Evolutionary conservation across 495 filamentous ascomycete genomes (phyloP).

Genomic region (Letharia columbiana): DNA sequence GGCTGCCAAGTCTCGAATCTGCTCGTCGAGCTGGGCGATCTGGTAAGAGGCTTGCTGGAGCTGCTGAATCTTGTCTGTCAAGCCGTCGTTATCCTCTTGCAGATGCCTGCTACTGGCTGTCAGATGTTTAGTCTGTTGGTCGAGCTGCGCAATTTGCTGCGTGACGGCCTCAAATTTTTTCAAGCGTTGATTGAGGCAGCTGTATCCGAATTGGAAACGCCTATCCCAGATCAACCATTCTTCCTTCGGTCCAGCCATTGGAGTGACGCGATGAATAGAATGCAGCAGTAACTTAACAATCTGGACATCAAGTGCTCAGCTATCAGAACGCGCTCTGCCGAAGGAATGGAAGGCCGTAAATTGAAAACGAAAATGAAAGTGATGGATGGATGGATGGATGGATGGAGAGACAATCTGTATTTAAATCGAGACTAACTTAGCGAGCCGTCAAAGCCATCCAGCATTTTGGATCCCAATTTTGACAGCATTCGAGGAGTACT

Average conservation of each 20-base stretch:
- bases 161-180: background rate
- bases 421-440: background rate
- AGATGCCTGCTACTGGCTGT: conserved; percentile 6
- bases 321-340: background rate
- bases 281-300: background rate
- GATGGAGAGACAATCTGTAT: background rate
- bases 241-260: conserved; percentile 16
- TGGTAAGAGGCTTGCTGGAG: conserved; percentile 10
- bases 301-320: background rate
- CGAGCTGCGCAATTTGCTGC: conserved; percentile 1
- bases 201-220: conserved; percentile 12
- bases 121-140: conserved; percentile 13
- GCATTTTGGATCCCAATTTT: background rate
- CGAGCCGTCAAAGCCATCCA: background rate
- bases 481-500: background rate
- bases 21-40: conserved; percentile 12
- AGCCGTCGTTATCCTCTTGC: conserved; percentile 17
- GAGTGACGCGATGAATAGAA: background rate
- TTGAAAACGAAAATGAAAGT: background rate
- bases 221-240: conserved; percentile 23
- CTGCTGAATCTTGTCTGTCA: conserved; percentile 10
- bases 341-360: background rate
- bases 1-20: conserved; percentile 12
- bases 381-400: background rate
- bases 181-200: conserved; percentile 4